Conservation (phyloP, 257 asterid species). For the Nicotiana benthamiana region DNA sequence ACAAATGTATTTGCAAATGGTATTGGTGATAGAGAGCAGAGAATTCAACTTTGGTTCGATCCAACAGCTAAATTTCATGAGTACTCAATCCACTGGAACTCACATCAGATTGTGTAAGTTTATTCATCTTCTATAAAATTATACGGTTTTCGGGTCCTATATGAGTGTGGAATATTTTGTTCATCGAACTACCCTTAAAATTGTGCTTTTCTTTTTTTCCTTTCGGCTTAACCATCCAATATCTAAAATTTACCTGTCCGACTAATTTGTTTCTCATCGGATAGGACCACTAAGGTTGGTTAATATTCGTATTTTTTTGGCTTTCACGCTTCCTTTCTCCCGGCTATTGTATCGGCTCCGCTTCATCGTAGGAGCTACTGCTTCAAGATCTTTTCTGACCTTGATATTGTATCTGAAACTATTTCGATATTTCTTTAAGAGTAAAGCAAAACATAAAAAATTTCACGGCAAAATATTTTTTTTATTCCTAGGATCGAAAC, state of each 20-base stretch:
- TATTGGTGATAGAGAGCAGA: constrained; percentile 9
- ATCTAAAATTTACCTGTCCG: not conserved
- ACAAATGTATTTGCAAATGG: constrained; percentile 13
- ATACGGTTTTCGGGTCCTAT: too few relatives aligned
- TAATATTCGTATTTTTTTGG: not conserved
- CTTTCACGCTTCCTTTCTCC: not conserved
- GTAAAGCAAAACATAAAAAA: not conserved
- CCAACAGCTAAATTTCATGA: not conserved
- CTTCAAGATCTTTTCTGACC: not conserved
- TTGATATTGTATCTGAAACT: too few relatives aligned
- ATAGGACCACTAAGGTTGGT: not conserved
- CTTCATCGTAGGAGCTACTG: not conserved
- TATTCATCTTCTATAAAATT: not conserved
- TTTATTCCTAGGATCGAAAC: not conserved
- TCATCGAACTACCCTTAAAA: too few relatives aligned
- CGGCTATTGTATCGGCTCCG: not conserved
- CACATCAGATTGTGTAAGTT: constrained; percentile 5
- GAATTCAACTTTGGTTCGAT: constrained; percentile 9
- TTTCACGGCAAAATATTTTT: not conserved
- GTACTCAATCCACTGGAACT: constrained; percentile 10
- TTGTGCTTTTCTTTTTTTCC: too few relatives aligned
- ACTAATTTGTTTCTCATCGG: too few relatives aligned
- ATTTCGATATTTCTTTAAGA: not conserved
- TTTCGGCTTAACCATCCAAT: not conserved
- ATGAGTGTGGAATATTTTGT: too few relatives aligned